A percentile compares a stretch with the other conserved stretches of the same genome.
phyloP scores from a whole-genome alignment of 2,329 filamentous ascomycete genomes.

The Fusarium sambucinum region DNA sequence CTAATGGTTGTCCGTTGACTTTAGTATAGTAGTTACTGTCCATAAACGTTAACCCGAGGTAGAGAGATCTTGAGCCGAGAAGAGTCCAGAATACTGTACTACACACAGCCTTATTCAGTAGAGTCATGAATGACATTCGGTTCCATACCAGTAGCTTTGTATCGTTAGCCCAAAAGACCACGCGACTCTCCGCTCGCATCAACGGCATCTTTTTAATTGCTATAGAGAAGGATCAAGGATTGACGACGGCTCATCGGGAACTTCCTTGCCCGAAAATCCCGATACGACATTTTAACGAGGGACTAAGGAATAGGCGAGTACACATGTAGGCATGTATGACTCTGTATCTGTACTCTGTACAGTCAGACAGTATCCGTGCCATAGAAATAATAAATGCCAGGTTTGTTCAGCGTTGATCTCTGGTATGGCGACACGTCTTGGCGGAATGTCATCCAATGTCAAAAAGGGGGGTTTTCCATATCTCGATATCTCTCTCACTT shows the following conservation, averaged over 20 bases:
- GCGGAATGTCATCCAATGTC: slow-evolving; percentile 29
- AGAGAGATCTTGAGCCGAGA: slow-evolving; percentile 25
- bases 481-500: not conserved
- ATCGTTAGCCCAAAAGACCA: not conserved
- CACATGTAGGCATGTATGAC: no score
- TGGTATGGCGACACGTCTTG: slow-evolving; percentile 27
- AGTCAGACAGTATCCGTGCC: not conserved
- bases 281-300: slow-evolving; percentile 10
- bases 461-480: slow-evolving; percentile 8
- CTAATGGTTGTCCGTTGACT: not conserved
- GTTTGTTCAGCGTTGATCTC: slow-evolving; percentile 25
- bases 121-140: not conserved
- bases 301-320: slow-evolving; percentile 23
- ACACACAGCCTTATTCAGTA: not conserved
- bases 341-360: not conserved
- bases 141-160: not conserved
- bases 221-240: slow-evolving; percentile 28
- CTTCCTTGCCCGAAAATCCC: slow-evolving; percentile 17
- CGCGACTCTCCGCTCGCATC: not conserved
- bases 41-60: slow-evolving; percentile 10
- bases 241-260: slow-evolving; percentile 12
- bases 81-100: not conserved
- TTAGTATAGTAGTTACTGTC: not conserved
- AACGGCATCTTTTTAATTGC: not conserved
- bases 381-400: not conserved